phyloP scores from a whole-genome alignment of 2,329 filamentous ascomycete species.

The Epichloe elymi region DNA sequence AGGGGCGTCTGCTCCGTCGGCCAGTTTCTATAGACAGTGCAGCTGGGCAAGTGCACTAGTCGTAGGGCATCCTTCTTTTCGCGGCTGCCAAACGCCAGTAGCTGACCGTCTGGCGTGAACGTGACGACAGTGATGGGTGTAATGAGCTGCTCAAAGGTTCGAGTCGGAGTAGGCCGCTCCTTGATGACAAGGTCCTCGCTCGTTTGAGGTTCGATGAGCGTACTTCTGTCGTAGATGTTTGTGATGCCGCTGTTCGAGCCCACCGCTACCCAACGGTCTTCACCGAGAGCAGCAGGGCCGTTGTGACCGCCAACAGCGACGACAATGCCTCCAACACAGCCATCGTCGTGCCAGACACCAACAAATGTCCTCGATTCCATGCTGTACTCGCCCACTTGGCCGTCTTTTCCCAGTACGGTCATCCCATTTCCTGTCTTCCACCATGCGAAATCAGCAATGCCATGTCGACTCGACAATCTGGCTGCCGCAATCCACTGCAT shows the following conservation, averaged over 20 bases:
- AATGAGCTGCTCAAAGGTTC: slow-evolving; percentile 71
- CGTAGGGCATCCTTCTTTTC: slow-evolving; percentile 82
- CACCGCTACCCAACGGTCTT: slow-evolving; percentile 78
- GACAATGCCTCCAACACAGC: slow-evolving; percentile 73
- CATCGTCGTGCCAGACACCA: slow-evolving; percentile 80
- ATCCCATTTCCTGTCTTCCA: slow-evolving; percentile 76
- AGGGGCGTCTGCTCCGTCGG: slow-evolving; percentile 82
- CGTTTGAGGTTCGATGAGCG: slow-evolving; percentile 35
- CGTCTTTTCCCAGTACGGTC: slow-evolving; percentile 71
- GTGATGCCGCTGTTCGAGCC: slow-evolving; percentile 80
- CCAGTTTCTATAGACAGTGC: slow-evolving; percentile 95
- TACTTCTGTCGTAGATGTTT: slow-evolving; percentile 79
- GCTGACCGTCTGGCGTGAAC: slow-evolving; percentile 81
- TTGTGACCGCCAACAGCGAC: slow-evolving; percentile 62
- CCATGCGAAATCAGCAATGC: slow-evolving; percentile 86
- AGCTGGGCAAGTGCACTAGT: slow-evolving; percentile 79
- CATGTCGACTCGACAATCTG: slow-evolving; percentile 66
- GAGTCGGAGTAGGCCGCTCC: slow-evolving; percentile 55
- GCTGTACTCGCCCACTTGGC: slow-evolving; percentile 83
- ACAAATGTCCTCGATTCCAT: slow-evolving; percentile 55
- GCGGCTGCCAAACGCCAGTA: slow-evolving; percentile 73
- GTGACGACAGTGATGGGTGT: slow-evolving; percentile 68
- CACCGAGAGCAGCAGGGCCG: slow-evolving; percentile 51
- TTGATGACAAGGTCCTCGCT: slow-evolving; percentile 40
- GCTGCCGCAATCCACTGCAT: slow-evolving; percentile 81